phyloP scores from a whole-genome alignment of 2,329 filamentous ascomycete species.

The Aspergillus tanneri region DNA sequence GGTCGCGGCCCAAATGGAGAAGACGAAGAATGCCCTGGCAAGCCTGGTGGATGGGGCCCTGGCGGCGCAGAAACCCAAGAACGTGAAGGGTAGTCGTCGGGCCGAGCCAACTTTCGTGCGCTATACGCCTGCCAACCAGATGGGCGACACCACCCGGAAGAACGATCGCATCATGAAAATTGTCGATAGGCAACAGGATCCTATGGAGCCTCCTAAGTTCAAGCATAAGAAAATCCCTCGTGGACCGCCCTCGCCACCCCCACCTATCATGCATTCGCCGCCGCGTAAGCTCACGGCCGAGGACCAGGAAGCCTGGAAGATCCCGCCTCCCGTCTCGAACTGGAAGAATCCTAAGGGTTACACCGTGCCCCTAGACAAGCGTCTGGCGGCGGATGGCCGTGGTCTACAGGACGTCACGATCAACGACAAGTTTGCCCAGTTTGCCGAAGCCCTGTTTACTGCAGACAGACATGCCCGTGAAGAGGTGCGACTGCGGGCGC shows the following conservation, averaged over 20 bases:
- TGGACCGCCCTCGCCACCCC: slow-evolving; percentile 86
- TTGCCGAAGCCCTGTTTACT: slow-evolving; percentile 90
- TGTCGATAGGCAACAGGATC: slow-evolving; percentile 87
- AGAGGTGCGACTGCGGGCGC: slow-evolving; percentile 84
- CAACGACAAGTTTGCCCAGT: slow-evolving; percentile 97
- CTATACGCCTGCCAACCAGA: slow-evolving; percentile 94
- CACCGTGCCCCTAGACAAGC: slow-evolving; percentile 92
- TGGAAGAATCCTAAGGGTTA: slow-evolving; percentile 99
- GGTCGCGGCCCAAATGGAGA: slow-evolving; percentile 78
- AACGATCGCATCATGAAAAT: slow-evolving; percentile 98
- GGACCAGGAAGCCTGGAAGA: slow-evolving; percentile 96
- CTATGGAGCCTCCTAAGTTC: slow-evolving; percentile 96
- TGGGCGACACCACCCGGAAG: slow-evolving; percentile 83
- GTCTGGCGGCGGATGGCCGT: slow-evolving; percentile 87
- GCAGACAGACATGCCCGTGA: slow-evolving; percentile 93
- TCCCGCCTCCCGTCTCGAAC: slow-evolving; percentile 85
- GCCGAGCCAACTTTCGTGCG: slow-evolving; percentile 90
- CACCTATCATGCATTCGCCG: slow-evolving; percentile 91
- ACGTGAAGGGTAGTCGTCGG: slow-evolving; percentile 75
- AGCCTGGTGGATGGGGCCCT: slow-evolving; percentile 80
- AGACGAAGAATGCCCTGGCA: slow-evolving; percentile 82
- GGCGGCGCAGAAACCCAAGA: slow-evolving; percentile 93
- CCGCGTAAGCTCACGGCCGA: slow-evolving; percentile 93
- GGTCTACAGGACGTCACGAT: slow-evolving; percentile 91
- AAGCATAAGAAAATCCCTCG: slow-evolving; percentile 98